Evolutionary conservation across 1,284 basidiomycete genomes (phyloP).

Genomic region (Serendipita sp.): DNA sequence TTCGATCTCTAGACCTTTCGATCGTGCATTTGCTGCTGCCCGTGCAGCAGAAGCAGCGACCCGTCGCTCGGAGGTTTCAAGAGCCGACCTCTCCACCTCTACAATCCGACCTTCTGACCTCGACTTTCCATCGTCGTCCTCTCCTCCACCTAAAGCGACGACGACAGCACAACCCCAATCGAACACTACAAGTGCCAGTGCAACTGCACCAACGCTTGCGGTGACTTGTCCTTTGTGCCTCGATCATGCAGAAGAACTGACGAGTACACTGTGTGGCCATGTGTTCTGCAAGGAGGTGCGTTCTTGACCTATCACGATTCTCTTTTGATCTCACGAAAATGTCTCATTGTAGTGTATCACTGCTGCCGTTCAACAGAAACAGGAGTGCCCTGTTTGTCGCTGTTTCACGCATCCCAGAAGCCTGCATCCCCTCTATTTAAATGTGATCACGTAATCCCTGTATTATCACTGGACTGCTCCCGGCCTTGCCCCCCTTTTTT

Average conservation of each 20-base stretch:
- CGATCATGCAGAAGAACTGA: neutral
- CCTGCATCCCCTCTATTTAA: neutral
- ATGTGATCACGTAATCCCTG: neutral
- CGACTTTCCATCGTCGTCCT: neutral
- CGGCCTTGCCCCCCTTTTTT: too few relatives aligned
- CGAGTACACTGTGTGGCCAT: neutral
- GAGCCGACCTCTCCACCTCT: neutral
- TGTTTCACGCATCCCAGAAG: neutral
- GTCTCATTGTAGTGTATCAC: neutral
- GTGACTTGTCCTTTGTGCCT: neutral
- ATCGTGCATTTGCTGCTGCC: neutral
- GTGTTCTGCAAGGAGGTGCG: slow-evolving; percentile 1
- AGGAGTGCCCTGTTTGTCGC: neutral
- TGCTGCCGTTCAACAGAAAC: neutral
- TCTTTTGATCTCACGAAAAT: neutral
- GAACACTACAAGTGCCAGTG: neutral
- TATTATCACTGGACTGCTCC: too few relatives aligned
- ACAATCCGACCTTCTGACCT: neutral
- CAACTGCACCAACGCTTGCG: neutral
- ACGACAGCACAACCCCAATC: neutral
- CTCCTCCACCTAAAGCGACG: neutral
- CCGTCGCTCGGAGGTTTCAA: neutral
- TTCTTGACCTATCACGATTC: neutral
- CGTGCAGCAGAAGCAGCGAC: neutral
- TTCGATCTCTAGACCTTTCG: neutral